Evolutionary conservation across 176 grass and related monocot genomes (phyloP).

Genomic region (Carex parvula): DNA sequence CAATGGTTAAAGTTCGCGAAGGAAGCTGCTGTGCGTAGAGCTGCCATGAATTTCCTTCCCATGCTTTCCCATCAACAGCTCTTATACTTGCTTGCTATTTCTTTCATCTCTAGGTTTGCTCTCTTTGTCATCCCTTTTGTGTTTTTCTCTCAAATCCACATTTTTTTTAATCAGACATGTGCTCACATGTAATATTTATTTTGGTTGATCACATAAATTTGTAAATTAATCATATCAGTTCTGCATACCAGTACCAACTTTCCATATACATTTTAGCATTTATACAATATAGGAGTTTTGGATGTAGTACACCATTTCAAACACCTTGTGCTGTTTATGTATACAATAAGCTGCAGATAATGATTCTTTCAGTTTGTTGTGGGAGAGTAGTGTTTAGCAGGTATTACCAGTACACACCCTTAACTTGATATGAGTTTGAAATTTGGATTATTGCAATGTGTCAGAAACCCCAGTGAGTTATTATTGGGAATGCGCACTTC

Average conservation of each 20-base stretch:
- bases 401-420: neutral
- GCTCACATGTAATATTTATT: neutral
- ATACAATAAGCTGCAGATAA: neutral
- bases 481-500: slow-evolving; percentile 70
- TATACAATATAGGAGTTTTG: neutral
- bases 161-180: neutral
- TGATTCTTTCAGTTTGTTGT: neutral
- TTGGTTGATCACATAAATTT: neutral
- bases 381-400: neutral
- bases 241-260: neutral
- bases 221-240: neutral
- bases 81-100: slow-evolving; percentile 84
- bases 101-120: slow-evolving; percentile 85
- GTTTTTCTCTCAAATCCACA: neutral
- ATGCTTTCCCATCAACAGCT: slow-evolving; percentile 99
- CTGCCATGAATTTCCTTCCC: slow-evolving; percentile 95
- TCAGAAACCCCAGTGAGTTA: slow-evolving; percentile 72
- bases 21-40: slow-evolving; percentile 90
- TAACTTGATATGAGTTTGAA: neutral
- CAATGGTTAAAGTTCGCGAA: slow-evolving; percentile 95
- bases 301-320: neutral
- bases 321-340: neutral
- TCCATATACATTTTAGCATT: neutral
- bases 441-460: slow-evolving; percentile 23
- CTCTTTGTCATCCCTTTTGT: neutral